phyloP scores from a whole-genome alignment of 768 basidiomycete species.

The Auricularia heimuer region DNA sequence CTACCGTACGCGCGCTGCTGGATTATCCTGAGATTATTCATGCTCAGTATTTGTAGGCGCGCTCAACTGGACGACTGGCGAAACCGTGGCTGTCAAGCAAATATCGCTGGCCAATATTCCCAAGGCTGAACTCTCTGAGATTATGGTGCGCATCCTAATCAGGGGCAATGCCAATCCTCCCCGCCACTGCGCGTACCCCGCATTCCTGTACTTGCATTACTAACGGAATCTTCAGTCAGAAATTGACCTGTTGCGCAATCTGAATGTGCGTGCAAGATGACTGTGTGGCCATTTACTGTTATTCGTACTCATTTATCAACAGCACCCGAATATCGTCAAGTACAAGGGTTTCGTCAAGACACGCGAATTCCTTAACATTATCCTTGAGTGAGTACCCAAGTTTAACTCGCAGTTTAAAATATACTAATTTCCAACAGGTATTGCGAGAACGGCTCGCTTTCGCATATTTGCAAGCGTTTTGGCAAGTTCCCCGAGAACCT shows the following conservation, averaged over 20 bases:
- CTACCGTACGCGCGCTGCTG: conserved; percentile 55
- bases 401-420: too few species aligned
- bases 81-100: conserved; percentile 98
- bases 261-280: conserved; percentile 52
- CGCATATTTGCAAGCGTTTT: conserved; percentile 91
- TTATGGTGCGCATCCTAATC: conserved; percentile 56
- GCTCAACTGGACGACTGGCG: conserved; percentile 91
- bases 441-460: conserved; percentile 96
- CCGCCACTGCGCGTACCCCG: too few species aligned
- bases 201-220: not conserved
- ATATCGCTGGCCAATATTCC: conserved; percentile 92
- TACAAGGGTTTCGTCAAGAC: conserved; percentile 98
- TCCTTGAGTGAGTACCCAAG: conserved; percentile 20
- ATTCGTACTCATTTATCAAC: conserved; percentile 3
- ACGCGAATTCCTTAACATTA: conserved; percentile 88
- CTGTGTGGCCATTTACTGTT: not conserved
- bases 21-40: not conserved
- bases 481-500: conserved; percentile 98
- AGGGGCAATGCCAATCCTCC: too few species aligned
- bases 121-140: conserved; percentile 86
- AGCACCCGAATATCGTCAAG: conserved; percentile 98
- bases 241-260: conserved; percentile 94
- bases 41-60: conserved; percentile 43
- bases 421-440: too few species aligned
- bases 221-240: conserved; percentile 52